Evolutionary conservation across 2,329 filamentous ascomycete species (phyloP).

Genomic region (Microthyrium microscopicum): DNA sequence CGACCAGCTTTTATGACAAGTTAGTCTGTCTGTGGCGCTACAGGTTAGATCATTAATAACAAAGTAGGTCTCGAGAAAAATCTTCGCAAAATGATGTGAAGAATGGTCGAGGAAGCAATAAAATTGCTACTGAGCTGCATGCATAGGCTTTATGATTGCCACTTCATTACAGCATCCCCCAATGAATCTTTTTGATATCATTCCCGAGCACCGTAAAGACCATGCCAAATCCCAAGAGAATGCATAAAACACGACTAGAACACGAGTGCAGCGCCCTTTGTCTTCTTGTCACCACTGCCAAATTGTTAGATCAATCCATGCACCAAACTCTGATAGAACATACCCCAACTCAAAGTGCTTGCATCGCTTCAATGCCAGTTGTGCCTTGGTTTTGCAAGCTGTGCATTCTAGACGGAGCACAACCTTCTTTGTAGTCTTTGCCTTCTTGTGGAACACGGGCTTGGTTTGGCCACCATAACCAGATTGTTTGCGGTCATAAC

Average conservation of each 20-base stretch:
- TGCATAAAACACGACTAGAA: conserved; percentile 60
- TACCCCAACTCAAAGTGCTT: conserved; percentile 99
- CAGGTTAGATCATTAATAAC: too few relatives aligned
- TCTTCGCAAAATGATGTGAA: too few relatives aligned
- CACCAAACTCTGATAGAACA: conserved; percentile 24
- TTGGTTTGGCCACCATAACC: conserved; percentile 99
- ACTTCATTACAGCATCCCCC: too few relatives aligned
- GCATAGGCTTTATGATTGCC: too few relatives aligned
- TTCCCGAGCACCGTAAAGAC: too few relatives aligned
- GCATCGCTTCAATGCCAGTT: conserved; percentile 98
- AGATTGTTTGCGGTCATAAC: conserved; percentile 98
- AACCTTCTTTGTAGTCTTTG: conserved; percentile 99
- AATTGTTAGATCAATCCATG: conserved; percentile 25
- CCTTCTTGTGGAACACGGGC: conserved; percentile 99
- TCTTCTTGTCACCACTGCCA: conserved; percentile 99
- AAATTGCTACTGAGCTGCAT: too few relatives aligned
- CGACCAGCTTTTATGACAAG: conserved; percentile 64
- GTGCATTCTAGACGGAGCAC: conserved; percentile 97
- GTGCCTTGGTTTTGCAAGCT: conserved; percentile 93
- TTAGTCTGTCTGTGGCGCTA: conserved; percentile 57
- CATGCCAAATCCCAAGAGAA: too few relatives aligned
- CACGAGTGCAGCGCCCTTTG: conserved; percentile 98
- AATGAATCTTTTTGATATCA: too few relatives aligned
- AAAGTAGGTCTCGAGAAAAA: too few relatives aligned
- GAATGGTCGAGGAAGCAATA: too few relatives aligned